Percentiles rank a stretch among this genome's conserved stretches.
phyloP scores from a whole-genome alignment of 345 rosid species.

The Citrus hindsii region DNA sequence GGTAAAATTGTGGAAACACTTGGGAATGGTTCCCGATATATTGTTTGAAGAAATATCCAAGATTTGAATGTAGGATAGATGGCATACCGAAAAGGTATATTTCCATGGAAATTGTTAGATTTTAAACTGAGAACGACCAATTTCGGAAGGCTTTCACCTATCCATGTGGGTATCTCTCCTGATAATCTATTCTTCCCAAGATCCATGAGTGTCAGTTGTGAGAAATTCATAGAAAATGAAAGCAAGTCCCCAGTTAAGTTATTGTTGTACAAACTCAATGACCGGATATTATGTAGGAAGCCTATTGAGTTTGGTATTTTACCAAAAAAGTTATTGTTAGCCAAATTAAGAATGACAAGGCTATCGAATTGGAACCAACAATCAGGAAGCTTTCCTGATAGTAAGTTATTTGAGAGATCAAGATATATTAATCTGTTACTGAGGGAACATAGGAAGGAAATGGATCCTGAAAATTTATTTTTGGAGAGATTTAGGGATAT shows the following conservation, averaged over 20 bases:
- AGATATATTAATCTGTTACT: not conserved
- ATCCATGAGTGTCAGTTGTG: not conserved
- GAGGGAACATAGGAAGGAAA: not conserved
- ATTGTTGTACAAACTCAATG: not conserved
- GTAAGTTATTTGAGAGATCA: not conserved
- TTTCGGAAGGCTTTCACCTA: not conserved
- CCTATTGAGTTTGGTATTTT: not conserved
- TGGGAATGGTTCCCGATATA: slow-evolving; percentile 1
- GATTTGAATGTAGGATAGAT: not conserved
- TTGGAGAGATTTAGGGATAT: not conserved
- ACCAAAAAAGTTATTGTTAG: not conserved
- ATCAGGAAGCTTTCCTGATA: not conserved
- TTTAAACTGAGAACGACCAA: not conserved
- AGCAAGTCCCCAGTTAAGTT: not conserved
- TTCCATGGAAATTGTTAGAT: not conserved
- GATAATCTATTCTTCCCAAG: not conserved
- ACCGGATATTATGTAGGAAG: not conserved
- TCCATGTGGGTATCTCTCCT: slow-evolving; percentile 4
- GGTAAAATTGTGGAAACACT: not conserved
- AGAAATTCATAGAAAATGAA: not conserved
- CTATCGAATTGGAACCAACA: not conserved
- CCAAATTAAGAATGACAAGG: not conserved
- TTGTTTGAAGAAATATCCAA: slow-evolving; percentile 4
- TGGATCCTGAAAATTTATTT: not conserved
- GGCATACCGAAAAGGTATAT: not conserved